Evolutionary conservation across 305 asterid genomes (phyloP).

Genomic region (Fraxinus angustifolia): DNA sequence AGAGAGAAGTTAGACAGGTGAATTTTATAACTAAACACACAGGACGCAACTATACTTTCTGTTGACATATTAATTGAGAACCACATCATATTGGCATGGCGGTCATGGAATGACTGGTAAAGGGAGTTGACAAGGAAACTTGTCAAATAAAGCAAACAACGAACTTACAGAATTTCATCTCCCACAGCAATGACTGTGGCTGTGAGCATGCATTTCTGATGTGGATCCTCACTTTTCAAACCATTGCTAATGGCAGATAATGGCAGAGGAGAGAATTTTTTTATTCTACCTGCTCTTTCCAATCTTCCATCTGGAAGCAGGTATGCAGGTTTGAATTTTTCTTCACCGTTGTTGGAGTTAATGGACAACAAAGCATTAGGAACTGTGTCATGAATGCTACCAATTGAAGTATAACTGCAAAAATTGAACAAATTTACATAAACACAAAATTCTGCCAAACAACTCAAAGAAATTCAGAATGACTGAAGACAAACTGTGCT

Average conservation of each 20-base stretch:
- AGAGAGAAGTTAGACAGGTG: neutral
- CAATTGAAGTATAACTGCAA: constrained; percentile 88
- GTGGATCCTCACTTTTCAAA: constrained; percentile 38
- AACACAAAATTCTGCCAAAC: neutral
- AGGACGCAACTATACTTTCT: neutral
- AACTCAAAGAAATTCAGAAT: neutral
- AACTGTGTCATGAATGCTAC: constrained; percentile 85
- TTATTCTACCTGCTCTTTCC: constrained; percentile 89
- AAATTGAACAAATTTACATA: neutral
- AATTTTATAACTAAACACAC: neutral
- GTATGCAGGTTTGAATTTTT: constrained; percentile 72
- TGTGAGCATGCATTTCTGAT: constrained; percentile 38
- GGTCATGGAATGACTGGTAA: neutral
- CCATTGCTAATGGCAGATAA: constrained; percentile 51
- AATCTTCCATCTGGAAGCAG: constrained; percentile 80
- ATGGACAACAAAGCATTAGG: constrained; percentile 62
- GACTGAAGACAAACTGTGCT: neutral
- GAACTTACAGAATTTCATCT: constrained; percentile 90
- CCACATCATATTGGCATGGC: neutral
- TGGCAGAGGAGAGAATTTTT: constrained; percentile 42
- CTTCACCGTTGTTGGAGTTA: constrained; percentile 38
- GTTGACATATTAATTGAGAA: neutral
- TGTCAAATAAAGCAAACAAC: constrained; percentile 14
- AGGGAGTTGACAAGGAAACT: neutral
- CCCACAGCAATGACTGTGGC: constrained; percentile 79